Evolutionary conservation across 2,329 filamentous ascomycete genomes (phyloP).

Genomic region (Thermoascus crustaceus): DNA sequence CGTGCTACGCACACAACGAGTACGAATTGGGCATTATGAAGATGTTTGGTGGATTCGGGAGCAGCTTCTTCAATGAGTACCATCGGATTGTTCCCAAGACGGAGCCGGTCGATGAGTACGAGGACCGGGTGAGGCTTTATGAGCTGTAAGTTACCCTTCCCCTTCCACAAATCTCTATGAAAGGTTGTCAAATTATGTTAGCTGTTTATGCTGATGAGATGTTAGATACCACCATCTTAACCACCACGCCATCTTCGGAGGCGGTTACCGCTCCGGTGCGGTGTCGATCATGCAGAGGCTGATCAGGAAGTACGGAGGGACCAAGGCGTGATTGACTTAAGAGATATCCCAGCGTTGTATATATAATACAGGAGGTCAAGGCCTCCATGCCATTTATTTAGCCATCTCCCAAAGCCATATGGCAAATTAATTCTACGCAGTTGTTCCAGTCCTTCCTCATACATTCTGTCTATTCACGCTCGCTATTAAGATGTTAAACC

Average conservation of each 20-base stretch:
- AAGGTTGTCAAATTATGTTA: neutral
- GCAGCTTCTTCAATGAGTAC: conserved; percentile 68
- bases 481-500: too few species aligned
- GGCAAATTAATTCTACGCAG: too few species aligned
- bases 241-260: conserved; percentile 77
- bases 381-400: too few species aligned
- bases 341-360: neutral
- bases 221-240: conserved; percentile 80
- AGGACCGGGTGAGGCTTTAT: conserved; percentile 74
- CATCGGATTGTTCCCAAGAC: conserved; percentile 65
- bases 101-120: conserved; percentile 73
- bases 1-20: conserved; percentile 78
- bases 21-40: conserved; percentile 90
- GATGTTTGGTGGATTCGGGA: conserved; percentile 87
- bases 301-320: conserved; percentile 58
- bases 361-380: too few species aligned
- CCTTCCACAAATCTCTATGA: neutral
- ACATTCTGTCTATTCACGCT: too few species aligned
- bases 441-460: too few species aligned
- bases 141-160: conserved; percentile 58
- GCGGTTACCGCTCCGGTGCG: conserved; percentile 66
- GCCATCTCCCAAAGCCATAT: too few species aligned
- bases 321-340: neutral
- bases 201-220: neutral
- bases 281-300: conserved; percentile 71